Base-by-base conservation (phyloP, 371 early-diverging fungal species). In the Caulochytrium protostelioides region DNA sequence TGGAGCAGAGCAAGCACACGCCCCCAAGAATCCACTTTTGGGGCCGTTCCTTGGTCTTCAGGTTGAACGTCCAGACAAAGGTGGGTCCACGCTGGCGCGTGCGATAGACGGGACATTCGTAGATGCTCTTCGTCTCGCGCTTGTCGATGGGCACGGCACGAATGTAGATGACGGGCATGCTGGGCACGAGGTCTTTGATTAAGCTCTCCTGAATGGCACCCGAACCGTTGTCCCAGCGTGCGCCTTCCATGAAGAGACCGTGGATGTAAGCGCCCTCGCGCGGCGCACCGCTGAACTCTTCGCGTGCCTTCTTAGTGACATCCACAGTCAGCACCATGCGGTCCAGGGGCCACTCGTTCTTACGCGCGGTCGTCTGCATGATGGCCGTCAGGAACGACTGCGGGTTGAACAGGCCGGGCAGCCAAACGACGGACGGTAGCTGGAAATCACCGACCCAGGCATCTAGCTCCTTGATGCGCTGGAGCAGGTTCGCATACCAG, bases 361-460 rank as follows among this genome's bases (percentile, higher is more conserved):
- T 67, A 14, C 70, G 47, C 16, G 70, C 70, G 4, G 70, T 70
- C 4, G 68, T 67, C 39, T 70, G 70, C 70, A 70, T 70, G 42
- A 67, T 62, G 17, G 70, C 70, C 4, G 70, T 70, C 15, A 70
- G 45, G 56, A 70, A 70, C 4, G 70, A 67, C 46, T 70, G 70
- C 14, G 70, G 70, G 46, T 67, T 62, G 49, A 70, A 70, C 17
- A 70, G 46, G 0, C 70, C 67, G 6, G 62, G 40, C 21, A 70
- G 36, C 67, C 68, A 67, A 0, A 70, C 65, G 7, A 61, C 65
- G 0, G 64, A 21, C 2, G 66, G 70, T n/a, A 70, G 47, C 35
- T 63, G 57, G 53, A 70, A 70, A 28, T 70, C 70, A 16, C 64
- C 55, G 1, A 70, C 68, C 70, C 70, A 70, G 32, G 27, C 34